A percentile compares a stretch with the other conserved stretches of the same genome.
These are phyloP conservation scores for Fusarium sp. DNA, from an alignment of 2,329 filamentous ascomycete genomes.

Conservation along the genomic window DNA sequence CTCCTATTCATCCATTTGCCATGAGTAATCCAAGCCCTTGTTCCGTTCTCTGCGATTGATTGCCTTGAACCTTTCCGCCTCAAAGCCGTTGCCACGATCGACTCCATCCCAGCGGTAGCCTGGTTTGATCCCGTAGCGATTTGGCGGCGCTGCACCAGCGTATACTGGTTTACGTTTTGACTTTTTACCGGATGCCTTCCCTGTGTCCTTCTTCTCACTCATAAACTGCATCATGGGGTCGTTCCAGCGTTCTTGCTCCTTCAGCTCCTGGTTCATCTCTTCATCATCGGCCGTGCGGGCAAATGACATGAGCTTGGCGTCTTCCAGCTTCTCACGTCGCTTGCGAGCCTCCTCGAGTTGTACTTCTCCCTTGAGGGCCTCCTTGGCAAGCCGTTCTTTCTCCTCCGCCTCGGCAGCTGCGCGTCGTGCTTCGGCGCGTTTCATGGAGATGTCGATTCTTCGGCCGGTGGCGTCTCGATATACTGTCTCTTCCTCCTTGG, in stretches of 20 bases:
- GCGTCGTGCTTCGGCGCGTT: slow-evolving; percentile 84
- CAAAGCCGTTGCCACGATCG: slow-evolving; percentile 92
- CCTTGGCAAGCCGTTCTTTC: slow-evolving; percentile 73
- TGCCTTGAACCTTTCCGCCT: slow-evolving; percentile 90
- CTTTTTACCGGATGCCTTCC: slow-evolving; percentile 45
- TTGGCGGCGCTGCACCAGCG: slow-evolving; percentile 82
- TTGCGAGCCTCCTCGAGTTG: slow-evolving; percentile 76
- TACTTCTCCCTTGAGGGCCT: slow-evolving; percentile 84
- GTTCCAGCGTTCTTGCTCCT: slow-evolving; percentile 83
- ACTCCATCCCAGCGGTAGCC: slow-evolving; percentile 98
- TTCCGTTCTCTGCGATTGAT: slow-evolving; percentile 81
- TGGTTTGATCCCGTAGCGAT: slow-evolving; percentile 91
- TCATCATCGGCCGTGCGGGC: slow-evolving; percentile 86
- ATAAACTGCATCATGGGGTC: slow-evolving; percentile 91
- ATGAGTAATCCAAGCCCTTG: slow-evolving; percentile 86
- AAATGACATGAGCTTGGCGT: slow-evolving; percentile 84
- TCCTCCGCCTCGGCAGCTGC: slow-evolving; percentile 74
- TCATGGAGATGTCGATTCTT: slow-evolving; percentile 93
- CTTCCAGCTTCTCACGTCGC: slow-evolving; percentile 75
- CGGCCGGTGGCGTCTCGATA: slow-evolving; percentile 95
- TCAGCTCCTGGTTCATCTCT: slow-evolving; percentile 85
- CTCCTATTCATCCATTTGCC: slow-evolving; percentile 91
- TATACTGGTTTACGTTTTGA: slow-evolving; percentile 73
- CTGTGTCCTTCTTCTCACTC: slow-evolving; percentile 56
- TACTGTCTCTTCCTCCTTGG: slow-evolving; percentile 79